phyloP scores from a whole-genome alignment of 2,329 filamentous ascomycete species.

The Phialophora tarda region DNA sequence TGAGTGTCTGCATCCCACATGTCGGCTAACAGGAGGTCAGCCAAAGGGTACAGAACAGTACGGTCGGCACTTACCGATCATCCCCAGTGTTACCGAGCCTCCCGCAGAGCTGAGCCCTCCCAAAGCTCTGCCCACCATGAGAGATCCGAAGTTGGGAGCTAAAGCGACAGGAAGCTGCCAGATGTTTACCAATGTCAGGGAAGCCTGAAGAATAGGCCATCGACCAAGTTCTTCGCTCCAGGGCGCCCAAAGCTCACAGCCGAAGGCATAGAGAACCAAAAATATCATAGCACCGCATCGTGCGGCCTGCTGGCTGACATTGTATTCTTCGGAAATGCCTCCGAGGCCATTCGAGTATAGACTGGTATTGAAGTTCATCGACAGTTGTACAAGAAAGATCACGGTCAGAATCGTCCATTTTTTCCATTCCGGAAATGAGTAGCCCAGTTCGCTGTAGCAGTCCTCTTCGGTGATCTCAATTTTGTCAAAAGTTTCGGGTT shows the following conservation, averaged over 20 bases:
- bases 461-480: conserved; percentile 60
- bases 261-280: conserved; percentile 79
- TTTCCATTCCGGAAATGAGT: conserved; percentile 63
- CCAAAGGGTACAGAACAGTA: neutral
- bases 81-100: conserved; percentile 74
- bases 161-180: conserved; percentile 75
- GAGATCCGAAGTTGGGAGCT: conserved; percentile 72
- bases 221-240: conserved; percentile 85
- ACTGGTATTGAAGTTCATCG: conserved; percentile 80
- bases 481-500: conserved; percentile 36
- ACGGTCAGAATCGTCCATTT: conserved; percentile 77
- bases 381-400: conserved; percentile 75
- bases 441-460: conserved; percentile 69
- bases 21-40: conserved; percentile 56
- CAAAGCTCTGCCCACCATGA: conserved; percentile 72
- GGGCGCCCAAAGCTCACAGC: conserved; percentile 86
- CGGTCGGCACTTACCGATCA: conserved; percentile 57
- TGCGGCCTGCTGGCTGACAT: conserved; percentile 70
- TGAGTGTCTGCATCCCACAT: conserved; percentile 73
- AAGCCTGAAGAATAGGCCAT: conserved; percentile 74
- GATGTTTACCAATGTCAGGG: conserved; percentile 76
- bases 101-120: conserved; percentile 74
- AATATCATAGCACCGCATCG: conserved; percentile 79
- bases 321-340: conserved; percentile 70
- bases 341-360: conserved; percentile 72